A percentile compares a stretch with the other conserved stretches of the same genome.
phyloP scores from a whole-genome alignment of 208 protist species.

The Endotrypanum monterogeii region DNA sequence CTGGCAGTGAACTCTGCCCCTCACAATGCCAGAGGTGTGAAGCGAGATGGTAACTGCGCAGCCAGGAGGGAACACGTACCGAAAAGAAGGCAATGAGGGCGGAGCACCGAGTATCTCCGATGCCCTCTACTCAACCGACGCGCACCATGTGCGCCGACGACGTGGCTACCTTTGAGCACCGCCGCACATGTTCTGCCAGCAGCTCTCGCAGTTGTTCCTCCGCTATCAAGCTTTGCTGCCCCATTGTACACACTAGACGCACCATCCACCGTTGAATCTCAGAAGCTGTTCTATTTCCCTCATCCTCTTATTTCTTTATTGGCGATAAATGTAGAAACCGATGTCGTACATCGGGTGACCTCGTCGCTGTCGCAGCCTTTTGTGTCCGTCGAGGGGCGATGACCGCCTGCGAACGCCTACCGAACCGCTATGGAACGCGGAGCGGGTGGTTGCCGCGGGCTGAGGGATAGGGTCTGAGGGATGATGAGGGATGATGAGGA shows the following conservation, averaged over 20 bases:
- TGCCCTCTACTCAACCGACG: not conserved
- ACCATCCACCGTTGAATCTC: constrained; percentile 10
- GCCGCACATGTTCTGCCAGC: not conserved
- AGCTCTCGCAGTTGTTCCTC: constrained; percentile 3
- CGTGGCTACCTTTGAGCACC: not conserved
- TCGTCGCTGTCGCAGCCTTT: not conserved
- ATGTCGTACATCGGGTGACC: not conserved
- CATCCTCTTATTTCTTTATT: not conserved
- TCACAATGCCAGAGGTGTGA: not conserved
- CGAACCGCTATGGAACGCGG: not conserved
- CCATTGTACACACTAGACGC: constrained; percentile 2
- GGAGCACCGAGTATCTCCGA: not conserved
- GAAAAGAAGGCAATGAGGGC: not conserved
- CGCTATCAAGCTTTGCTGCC: not conserved
- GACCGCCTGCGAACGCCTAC: not conserved
- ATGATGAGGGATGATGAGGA: not conserved
- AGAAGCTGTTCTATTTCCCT: not conserved
- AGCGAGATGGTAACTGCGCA: constrained; percentile 15
- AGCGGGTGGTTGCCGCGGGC: not conserved
- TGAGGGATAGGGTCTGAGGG: not conserved
- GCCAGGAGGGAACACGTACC: constrained; percentile 15
- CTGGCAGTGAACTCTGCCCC: not conserved
- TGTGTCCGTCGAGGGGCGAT: not conserved
- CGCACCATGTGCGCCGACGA: not conserved
- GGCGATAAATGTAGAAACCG: not conserved